Percentiles rank a stretch among this genome's conserved stretches.
These are phyloP conservation scores for Leucocoprinus birnbaumii DNA, from an alignment of 768 basidiomycete genomes.

Conservation along the genomic window DNA sequence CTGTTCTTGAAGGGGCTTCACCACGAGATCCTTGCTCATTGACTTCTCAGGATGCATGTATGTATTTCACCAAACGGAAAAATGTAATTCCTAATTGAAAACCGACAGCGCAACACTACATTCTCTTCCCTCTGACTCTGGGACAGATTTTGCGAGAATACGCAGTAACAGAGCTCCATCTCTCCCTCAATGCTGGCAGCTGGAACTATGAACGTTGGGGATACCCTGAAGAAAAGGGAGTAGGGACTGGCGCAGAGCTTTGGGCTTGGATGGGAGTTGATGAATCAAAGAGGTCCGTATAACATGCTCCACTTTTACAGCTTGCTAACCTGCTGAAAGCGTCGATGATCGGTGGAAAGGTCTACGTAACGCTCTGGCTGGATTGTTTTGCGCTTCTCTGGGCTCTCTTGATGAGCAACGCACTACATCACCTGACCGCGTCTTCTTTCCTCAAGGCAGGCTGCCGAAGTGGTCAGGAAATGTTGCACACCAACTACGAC, in stretches of 20 bases:
- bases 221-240: constrained; percentile 69
- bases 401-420: constrained; percentile 73
- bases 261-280: constrained; percentile 90
- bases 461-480: constrained; percentile 41
- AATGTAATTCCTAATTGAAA: too few species aligned
- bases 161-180: constrained; percentile 82
- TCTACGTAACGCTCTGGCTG: constrained; percentile 85
- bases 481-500: constrained; percentile 55
- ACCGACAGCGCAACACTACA: constrained; percentile 75
- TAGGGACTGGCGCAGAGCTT: constrained; percentile 85
- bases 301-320: background rate
- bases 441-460: constrained; percentile 61
- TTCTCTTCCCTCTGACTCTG: constrained; percentile 80
- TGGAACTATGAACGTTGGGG: constrained; percentile 91
- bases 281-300: constrained; percentile 42
- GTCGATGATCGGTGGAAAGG: constrained; percentile 80
- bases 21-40: constrained; percentile 56
- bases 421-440: constrained; percentile 62
- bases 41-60: constrained; percentile 47
- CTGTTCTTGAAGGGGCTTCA: constrained; percentile 46
- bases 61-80: too few species aligned
- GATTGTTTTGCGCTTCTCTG: constrained; percentile 92
- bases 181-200: constrained; percentile 87
- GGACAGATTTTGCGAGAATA: constrained; percentile 87
- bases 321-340: constrained; percentile 32